These are phyloP conservation scores for Colletotrichum musae DNA, from an alignment of 2,329 filamentous ascomycete genomes.

Conservation along the genomic window DNA sequence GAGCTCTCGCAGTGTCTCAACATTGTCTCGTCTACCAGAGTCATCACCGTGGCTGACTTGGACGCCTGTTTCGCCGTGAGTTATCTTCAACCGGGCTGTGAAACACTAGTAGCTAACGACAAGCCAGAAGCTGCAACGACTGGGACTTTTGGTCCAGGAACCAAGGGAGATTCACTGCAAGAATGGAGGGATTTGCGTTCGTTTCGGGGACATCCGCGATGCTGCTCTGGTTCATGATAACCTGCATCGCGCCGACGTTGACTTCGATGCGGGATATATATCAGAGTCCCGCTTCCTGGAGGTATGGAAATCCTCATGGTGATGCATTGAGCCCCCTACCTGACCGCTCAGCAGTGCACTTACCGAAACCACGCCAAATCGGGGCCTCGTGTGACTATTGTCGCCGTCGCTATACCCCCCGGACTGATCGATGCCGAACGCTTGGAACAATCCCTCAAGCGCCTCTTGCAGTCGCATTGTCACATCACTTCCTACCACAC, in stretches of 20 bases:
- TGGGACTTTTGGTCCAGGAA: slow-evolving; percentile 54
- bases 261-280: slow-evolving; percentile 64
- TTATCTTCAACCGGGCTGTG: background rate
- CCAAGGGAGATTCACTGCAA: slow-evolving; percentile 50
- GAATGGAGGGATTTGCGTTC: slow-evolving; percentile 64
- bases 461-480: slow-evolving; percentile 31
- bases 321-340: background rate
- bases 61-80: slow-evolving; percentile 62
- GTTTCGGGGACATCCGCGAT: slow-evolving; percentile 74
- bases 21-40: slow-evolving; percentile 17
- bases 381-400: slow-evolving; percentile 23
- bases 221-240: slow-evolving; percentile 66
- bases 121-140: slow-evolving; percentile 43
- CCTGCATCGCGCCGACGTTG: slow-evolving; percentile 57
- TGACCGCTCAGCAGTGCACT: slow-evolving; percentile 30
- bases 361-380: slow-evolving; percentile 11
- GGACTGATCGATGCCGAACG: slow-evolving; percentile 14
- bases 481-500: slow-evolving; percentile 23
- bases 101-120: slow-evolving; percentile 1
- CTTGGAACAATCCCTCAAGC: slow-evolving; percentile 25
- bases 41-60: slow-evolving; percentile 53
- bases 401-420: slow-evolving; percentile 6
- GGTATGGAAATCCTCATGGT: slow-evolving; percentile 44
- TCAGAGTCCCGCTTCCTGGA: slow-evolving; percentile 60
- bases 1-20: slow-evolving; percentile 29